Conservation (phyloP, 768 basidiomycete species). For the Termitomyces sp. region DNA sequence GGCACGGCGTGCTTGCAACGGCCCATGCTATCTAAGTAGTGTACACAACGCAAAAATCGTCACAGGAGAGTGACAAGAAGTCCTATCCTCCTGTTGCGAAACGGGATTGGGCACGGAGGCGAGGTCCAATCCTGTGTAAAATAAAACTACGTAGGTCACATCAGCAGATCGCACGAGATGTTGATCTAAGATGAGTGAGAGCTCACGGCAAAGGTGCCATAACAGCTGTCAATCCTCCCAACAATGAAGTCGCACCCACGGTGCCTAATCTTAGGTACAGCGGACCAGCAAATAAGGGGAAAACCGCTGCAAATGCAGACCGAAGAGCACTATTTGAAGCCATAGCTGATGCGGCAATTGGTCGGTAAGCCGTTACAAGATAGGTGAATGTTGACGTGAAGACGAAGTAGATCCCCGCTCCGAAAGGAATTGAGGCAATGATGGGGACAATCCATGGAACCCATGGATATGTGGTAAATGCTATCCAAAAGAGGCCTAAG, state of each 20-base stretch:
- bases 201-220: constrained; percentile 61
- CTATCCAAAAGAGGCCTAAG: constrained; percentile 54
- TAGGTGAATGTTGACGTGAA: constrained; percentile 71
- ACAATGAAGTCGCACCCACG: constrained; percentile 65
- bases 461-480: constrained; percentile 42
- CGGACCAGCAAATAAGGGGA: constrained; percentile 61
- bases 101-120: constrained; percentile 17
- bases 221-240: constrained; percentile 56
- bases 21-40: neutral
- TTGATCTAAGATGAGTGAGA: neutral
- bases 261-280: constrained; percentile 64
- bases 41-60: neutral
- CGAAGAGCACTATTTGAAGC: constrained; percentile 61
- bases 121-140: constrained; percentile 18
- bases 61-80: no score
- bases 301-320: constrained; percentile 54
- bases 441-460: constrained; percentile 66
- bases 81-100: constrained; percentile 7
- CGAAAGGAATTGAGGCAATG: constrained; percentile 60
- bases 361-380: constrained; percentile 61
- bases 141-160: constrained; percentile 12
- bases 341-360: constrained; percentile 63
- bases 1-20: no score
- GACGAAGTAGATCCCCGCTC: constrained; percentile 56
- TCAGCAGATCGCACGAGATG: neutral